A percentile compares a stretch with the other conserved stretches of the same genome.
Conservation (phyloP, 2,329 filamentous ascomycete species). For the Apiospora marii region DNA sequence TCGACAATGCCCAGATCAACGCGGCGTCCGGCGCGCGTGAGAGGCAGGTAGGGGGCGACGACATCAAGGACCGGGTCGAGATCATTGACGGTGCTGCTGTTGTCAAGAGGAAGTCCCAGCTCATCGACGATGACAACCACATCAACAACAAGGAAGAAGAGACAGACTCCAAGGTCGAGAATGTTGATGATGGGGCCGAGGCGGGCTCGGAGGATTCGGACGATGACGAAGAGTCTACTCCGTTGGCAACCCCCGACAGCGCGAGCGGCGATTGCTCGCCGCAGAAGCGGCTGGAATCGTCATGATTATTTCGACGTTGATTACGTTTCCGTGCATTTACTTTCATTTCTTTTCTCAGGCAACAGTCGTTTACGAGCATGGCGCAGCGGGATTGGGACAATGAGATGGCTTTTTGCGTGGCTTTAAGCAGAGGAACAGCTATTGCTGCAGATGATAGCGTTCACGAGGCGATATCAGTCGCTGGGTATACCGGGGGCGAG, state of each 20-base stretch:
- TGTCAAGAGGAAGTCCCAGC: slow-evolving; percentile 43
- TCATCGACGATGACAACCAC: slow-evolving; percentile 36
- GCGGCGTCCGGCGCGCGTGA: slow-evolving; percentile 55
- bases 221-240: slow-evolving; percentile 2
- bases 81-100: slow-evolving; percentile 41
- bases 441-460: background rate
- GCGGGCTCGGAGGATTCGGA: slow-evolving; percentile 23
- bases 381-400: slow-evolving; percentile 1
- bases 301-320: background rate
- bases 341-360: background rate
- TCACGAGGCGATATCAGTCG: background rate
- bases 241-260: slow-evolving; percentile 10
- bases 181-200: slow-evolving; percentile 27
- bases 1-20: slow-evolving; percentile 65
- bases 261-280: slow-evolving; percentile 22
- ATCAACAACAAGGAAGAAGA: slow-evolving; percentile 27
- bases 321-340: background rate
- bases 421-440: background rate
- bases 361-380: slow-evolving; percentile 17
- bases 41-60: slow-evolving; percentile 37
- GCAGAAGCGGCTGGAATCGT: slow-evolving; percentile 19
- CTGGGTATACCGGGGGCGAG: background rate
- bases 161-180: slow-evolving; percentile 17
- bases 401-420: background rate
- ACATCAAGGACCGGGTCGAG: slow-evolving; percentile 41